phyloP scores from a whole-genome alignment of 208 protist species.

The Leishmania guyanensis region DNA sequence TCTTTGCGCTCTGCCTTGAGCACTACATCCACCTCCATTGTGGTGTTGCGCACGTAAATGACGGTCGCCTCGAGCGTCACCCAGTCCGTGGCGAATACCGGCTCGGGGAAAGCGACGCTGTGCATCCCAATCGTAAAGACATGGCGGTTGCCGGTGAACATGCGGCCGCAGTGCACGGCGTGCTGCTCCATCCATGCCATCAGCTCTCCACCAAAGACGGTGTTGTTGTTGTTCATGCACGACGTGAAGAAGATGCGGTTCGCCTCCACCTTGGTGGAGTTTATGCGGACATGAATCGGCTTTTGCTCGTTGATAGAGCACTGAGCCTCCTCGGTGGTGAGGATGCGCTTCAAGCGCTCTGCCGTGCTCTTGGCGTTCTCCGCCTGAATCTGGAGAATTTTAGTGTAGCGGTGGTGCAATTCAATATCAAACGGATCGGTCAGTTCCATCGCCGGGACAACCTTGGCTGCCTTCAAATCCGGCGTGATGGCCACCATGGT shows the following conservation, averaged over 20 bases:
- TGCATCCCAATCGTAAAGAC: conserved; percentile 92
- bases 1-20: conserved; percentile 67
- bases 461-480: conserved; percentile 74
- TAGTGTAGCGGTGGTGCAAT: conserved; percentile 60
- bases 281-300: conserved; percentile 56
- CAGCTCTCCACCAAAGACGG: conserved; percentile 92
- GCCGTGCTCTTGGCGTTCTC: conserved; percentile 32
- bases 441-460: conserved; percentile 79
- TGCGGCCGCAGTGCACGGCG: conserved; percentile 85
- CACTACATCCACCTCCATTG: conserved; percentile 90
- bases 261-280: conserved; percentile 49
- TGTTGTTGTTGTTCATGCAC: conserved; percentile 93
- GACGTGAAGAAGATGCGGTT: conserved; percentile 90
- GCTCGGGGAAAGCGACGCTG: conserved; percentile 84
- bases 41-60: conserved; percentile 90
- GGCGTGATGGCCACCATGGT: conserved; percentile 89
- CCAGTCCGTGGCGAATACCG: conserved; percentile 87
- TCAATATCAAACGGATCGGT: conserved; percentile 68
- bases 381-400: conserved; percentile 48
- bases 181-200: conserved; percentile 93
- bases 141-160: conserved; percentile 88
- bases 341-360: conserved; percentile 16
- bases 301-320: conserved; percentile 69
- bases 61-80: conserved; percentile 82
- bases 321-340: conserved; percentile 56